Evolutionary conservation across 2,329 filamentous ascomycete genomes (phyloP), one percentile per base, ranked within the genome.

Genomic region (Paecilomyces sp.): DNA sequence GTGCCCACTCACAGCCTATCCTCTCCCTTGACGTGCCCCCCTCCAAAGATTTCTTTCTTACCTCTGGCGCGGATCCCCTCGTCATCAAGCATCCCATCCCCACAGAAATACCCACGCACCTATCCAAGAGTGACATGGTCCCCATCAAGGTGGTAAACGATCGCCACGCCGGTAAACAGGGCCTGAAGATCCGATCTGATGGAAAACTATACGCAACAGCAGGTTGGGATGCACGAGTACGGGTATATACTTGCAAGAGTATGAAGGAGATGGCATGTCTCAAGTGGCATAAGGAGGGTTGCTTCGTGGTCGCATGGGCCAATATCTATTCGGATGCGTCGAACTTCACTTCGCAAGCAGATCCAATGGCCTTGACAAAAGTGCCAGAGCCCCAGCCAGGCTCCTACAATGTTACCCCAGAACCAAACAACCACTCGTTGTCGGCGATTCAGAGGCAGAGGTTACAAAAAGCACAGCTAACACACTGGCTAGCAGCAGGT

Each of bases 231-330:
- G 83, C 86, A 1, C 85, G 87, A 55, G 80, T 92, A 1, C 82
- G 94, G 8, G 86, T 97, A 1, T 99, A 97, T 73, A 89, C 88
- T 2, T 77, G 83, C 54, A 91, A 88, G 74, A 89, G 86, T 0
- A 82, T 97, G 80, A 90, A 88, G 68, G 92, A 97, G 74, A 75
- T 97, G 11, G 94, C 93, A 0, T 91, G 97, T 58, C 77, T 97
- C 63, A 96, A 95, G 74, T 97, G 93, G 93, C 94, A 97, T 74
- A 87, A 88, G 66, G 88, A 90, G 33, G 92, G 92, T 1, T 92
- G 91, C 64, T 97, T 94, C 75, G 85, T 90, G 3, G 83, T 90
- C 18, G 87, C 85, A 0, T 95, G 97, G 77, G 87, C 81, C 0
- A 67, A 76, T 1, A 65, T 84, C 2, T 30, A 61, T 28, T 31